phyloP scores from a whole-genome alignment of 192 early-diverging fungal genomes.

The Obelidium mucronatum region DNA sequence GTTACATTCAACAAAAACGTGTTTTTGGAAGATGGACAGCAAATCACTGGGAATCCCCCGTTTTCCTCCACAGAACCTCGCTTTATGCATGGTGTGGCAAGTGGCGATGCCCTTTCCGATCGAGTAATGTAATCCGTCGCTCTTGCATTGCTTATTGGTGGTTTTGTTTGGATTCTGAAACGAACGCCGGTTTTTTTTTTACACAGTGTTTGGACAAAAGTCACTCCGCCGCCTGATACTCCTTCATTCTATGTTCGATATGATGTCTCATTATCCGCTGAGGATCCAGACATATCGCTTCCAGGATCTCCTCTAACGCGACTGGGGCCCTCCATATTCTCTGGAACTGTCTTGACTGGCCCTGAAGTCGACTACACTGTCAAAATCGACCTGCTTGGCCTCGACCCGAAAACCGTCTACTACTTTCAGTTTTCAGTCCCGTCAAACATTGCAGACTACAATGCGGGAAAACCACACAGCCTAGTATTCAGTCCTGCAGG shows the following conservation, averaged over 20 bases:
- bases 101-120: slow-evolving; percentile 42
- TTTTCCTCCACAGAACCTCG: neutral
- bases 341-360: slow-evolving; percentile 36
- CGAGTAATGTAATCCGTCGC: slow-evolving; percentile 40
- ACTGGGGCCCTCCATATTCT: slow-evolving; percentile 22
- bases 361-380: slow-evolving; percentile 49
- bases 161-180: neutral
- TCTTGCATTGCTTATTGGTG: neutral
- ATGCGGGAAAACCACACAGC: neutral
- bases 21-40: neutral
- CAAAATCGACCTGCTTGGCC: slow-evolving; percentile 47
- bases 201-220: slow-evolving; percentile 51
- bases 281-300: neutral
- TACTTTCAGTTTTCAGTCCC: slow-evolving; percentile 41
- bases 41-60: neutral
- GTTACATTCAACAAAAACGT: slow-evolving; percentile 13
- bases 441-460: neutral
- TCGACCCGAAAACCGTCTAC: slow-evolving; percentile 43
- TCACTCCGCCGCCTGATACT: slow-evolving; percentile 4
- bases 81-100: slow-evolving; percentile 48
- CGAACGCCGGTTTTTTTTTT: too few species aligned
- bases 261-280: slow-evolving; percentile 32
- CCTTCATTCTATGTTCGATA: slow-evolving; percentile 29
- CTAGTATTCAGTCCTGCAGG: slow-evolving; percentile 35
- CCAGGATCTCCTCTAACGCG: slow-evolving; percentile 20